Conservation (phyloP, 2,329 filamentous ascomycete species). For the Pseudogymnoascus pannorum region DNA sequence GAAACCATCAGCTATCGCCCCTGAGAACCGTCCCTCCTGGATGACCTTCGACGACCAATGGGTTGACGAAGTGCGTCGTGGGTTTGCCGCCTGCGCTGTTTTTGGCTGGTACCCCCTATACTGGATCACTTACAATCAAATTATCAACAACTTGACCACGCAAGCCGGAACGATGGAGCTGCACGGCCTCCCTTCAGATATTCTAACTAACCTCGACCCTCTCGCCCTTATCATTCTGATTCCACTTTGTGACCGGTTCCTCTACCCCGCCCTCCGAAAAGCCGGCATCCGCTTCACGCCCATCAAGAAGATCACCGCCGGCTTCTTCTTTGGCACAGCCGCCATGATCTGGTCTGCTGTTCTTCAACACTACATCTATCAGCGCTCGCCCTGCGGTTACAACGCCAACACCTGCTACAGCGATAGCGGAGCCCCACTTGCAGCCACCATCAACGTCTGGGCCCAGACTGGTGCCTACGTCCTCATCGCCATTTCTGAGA, state of each 20-base stretch:
- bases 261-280: slow-evolving; percentile 52
- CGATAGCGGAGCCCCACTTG: slow-evolving; percentile 25
- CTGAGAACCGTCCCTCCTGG: slow-evolving; percentile 60
- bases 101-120: slow-evolving; percentile 64
- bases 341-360: slow-evolving; percentile 50
- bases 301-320: slow-evolving; percentile 49
- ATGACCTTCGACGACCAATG: slow-evolving; percentile 77
- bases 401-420: slow-evolving; percentile 38
- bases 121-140: slow-evolving; percentile 59
- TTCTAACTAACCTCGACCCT: slow-evolving; percentile 52
- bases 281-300: slow-evolving; percentile 48
- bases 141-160: slow-evolving; percentile 59
- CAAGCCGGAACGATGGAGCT: slow-evolving; percentile 49
- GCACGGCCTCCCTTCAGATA: slow-evolving; percentile 50
- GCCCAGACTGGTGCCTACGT: slow-evolving; percentile 43
- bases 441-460: slow-evolving; percentile 44
- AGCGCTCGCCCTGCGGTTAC: slow-evolving; percentile 45
- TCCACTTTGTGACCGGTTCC: slow-evolving; percentile 41
- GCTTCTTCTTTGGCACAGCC: slow-evolving; percentile 45
- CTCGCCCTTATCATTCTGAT: slow-evolving; percentile 52
- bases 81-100: slow-evolving; percentile 54
- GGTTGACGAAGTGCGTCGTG: slow-evolving; percentile 59
- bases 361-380: slow-evolving; percentile 53
- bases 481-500: slow-evolving; percentile 51
- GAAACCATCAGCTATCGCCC: slow-evolving; percentile 46